These are phyloP conservation scores for Argentina anserina DNA, from an alignment of 306 rosid genomes.

Conservation along the genomic window DNA sequence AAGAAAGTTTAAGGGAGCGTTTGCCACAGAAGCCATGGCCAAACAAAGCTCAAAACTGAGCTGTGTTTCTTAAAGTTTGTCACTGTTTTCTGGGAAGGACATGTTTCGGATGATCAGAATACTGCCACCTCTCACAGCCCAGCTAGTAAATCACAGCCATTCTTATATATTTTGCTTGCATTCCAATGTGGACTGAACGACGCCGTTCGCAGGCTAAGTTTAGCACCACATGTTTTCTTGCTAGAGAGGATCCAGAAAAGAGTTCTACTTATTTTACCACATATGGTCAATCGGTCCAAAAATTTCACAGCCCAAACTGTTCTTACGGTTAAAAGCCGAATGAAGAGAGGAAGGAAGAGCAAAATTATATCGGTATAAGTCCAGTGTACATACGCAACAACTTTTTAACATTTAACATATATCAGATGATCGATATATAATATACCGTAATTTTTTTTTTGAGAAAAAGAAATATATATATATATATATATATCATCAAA, in stretches of 20 bases:
- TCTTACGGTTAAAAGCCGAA: no score
- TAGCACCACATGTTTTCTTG: not conserved
- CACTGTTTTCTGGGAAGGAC: not conserved
- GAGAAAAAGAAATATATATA: no score
- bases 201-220: not conserved
- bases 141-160: constrained; percentile 2
- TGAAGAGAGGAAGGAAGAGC: no score
- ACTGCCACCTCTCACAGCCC: constrained; percentile 41
- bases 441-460: no score
- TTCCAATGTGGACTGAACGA: not conserved
- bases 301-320: no score
- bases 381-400: no score
- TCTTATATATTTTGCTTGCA: not conserved
- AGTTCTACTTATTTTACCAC: no score
- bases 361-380: no score
- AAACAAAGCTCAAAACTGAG: not conserved
- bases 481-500: no score
- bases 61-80: not conserved
- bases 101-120: constrained; percentile 42
- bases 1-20: constrained; percentile 19
- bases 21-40: constrained; percentile 35
- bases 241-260: not conserved
- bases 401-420: no score
- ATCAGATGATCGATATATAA: no score
- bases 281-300: no score